phyloP scores from a whole-genome alignment of 1,284 basidiomycete species.

The Bondarzewia mesenterica region DNA sequence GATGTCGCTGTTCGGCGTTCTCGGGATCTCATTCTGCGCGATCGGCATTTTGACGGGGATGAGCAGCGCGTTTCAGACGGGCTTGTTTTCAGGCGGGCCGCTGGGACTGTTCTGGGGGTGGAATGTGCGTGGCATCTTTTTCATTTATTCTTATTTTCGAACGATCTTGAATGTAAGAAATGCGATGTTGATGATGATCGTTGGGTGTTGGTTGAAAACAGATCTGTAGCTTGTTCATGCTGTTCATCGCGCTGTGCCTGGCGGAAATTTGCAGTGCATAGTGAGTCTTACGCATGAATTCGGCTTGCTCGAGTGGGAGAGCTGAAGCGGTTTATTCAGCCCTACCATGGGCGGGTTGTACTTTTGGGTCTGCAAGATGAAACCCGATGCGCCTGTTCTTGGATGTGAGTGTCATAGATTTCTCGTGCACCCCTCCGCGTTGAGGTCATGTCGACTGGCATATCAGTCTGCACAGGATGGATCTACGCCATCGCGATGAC shows the following conservation, averaged over 20 bases:
- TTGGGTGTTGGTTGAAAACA: slow-evolving; percentile 14
- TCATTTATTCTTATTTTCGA: neutral
- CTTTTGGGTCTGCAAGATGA: slow-evolving; percentile 62
- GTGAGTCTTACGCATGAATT: no score
- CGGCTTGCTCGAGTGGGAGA: no score
- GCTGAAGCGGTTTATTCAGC: no score
- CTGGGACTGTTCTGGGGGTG: slow-evolving; percentile 58
- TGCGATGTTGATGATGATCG: no score
- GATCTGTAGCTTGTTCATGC: slow-evolving; percentile 55
- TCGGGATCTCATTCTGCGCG: slow-evolving; percentile 55
- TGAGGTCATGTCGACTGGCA: no score
- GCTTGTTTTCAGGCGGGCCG: slow-evolving; percentile 51
- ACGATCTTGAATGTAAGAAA: neutral
- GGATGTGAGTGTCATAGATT: slow-evolving; percentile 36
- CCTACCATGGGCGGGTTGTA: slow-evolving; percentile 53
- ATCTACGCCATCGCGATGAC: slow-evolving; percentile 56
- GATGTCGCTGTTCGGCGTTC: slow-evolving; percentile 51
- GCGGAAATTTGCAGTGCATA: slow-evolving; percentile 56
- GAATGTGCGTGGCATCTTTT: slow-evolving; percentile 38
- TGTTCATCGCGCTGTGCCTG: slow-evolving; percentile 46
- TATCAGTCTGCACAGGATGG: slow-evolving; percentile 51
- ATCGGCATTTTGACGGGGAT: slow-evolving; percentile 55
- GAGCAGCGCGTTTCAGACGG: slow-evolving; percentile 43
- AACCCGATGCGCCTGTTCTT: slow-evolving; percentile 43
- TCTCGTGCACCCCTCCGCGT: slow-evolving; percentile 1